Base-by-base conservation (phyloP, 345 rosid species). In the Pelargonium nanum region DNA sequence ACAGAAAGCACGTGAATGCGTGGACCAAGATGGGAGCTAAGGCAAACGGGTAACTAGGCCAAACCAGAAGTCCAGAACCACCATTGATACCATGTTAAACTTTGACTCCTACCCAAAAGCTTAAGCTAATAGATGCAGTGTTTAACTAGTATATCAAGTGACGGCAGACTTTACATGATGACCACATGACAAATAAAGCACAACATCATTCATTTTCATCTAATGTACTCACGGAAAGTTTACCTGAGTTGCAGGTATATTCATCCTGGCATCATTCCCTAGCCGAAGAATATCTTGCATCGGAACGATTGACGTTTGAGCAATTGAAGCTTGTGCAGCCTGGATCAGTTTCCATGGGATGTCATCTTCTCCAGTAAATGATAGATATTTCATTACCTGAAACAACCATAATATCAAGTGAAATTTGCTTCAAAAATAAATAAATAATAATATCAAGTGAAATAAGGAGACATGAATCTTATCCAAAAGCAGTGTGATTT, bases 201-300 rank as follows among this genome's bases (percentile, higher is more conserved):
- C 28, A 0, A 1, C 22, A 16, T 20, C 53, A 16, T 26, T 55
- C 34, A 24, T 23, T 44, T 45, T 22, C 26, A 26, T 44, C 19
- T 25, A 8, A 44, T 22, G 1, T 66, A 13, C 50, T 48, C 9
- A 26, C n/a, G 40, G 22, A 19, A 15, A 0, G 13, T 40, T 66
- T 72, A 91, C 96, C 92, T 55, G 75, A 62, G 98, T 92, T 53
- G 98, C 91, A 44, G 98, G 96, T 74, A 69, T 80, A 67, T 92
- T 92, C 95, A 89, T 89, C 72, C 98, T 78, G 15, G 96, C 95
- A 63, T 85, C 81, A 74, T 60, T 80, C 65, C 85, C 96, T 16
- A 92, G 78, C 70, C 86, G 78, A 58, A 92, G 91, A 72, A 92
- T 72, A 72, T 92, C 98, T 77, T 89, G 98, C 93, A 89, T 74